Evolutionary conservation across 345 rosid genomes (phyloP), one percentile per base, ranked within the genome.

Genomic region (Arabis hirsuta): DNA sequence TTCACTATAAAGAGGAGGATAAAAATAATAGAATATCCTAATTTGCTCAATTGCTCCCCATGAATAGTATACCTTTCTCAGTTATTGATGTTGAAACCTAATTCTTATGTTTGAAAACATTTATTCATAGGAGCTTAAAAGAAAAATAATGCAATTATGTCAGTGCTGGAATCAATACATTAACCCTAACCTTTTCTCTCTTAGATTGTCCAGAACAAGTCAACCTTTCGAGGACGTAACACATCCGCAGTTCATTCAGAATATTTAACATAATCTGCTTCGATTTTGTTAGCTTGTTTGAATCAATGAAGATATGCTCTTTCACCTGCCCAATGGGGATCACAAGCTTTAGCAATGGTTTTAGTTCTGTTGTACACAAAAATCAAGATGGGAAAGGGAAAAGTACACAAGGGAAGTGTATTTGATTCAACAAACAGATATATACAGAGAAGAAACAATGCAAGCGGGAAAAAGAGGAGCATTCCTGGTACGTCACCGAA

Each of bases 221-320:
- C 12, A 70, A 76, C 84, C 85, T 81, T 68, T 85, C 92, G 72
- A 78, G 78, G 71, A 86, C 87, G 80, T 86, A 77, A 67, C 85
- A 86, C 65, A 81, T 67, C 27, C 97, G 92, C 79, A 94, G 96
- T 77, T 91, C 95, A 82, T 94, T 91, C 60, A 94, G 91, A 65
- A 80, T 85, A 78, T 81, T 83, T 81, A 94, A 64, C 78, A 91
- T 81, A 67, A 94, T 81, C 87, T 88, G 98, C 73, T 89, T 89
- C 54, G 98, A 94, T 75, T 91, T 94, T 71, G 84, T 84, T 80
- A 85, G 78, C 78, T 77, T 79, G 80, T 94, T 94, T 12, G 90
- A 83, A 57, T 84, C 87, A 5, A 78, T 70, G 72, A 94, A 87
- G 83, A 94, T 82, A 79, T 85, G 84, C 53, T 83, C 76, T 86